Percentiles rank a stretch among this genome's conserved stretches.
Conservation (phyloP, 164 flowering plant genomes). For the Warburgia ugandensis region DNA sequence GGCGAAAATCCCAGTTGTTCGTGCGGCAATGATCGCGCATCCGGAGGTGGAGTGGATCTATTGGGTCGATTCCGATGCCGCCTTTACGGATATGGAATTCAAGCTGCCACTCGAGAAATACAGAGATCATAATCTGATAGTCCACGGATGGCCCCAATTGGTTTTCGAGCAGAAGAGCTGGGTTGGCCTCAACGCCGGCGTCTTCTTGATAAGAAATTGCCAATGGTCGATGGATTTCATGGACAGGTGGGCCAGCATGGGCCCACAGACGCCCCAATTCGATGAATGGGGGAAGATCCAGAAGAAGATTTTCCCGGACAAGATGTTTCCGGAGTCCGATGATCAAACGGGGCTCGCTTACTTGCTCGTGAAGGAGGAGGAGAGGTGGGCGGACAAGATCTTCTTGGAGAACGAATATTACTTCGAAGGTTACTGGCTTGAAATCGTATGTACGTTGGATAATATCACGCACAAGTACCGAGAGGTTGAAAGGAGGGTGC, state of each 20-base stretch:
- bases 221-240: constrained; percentile 96
- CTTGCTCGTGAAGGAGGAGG: constrained; percentile 39
- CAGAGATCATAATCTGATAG: constrained; percentile 49
- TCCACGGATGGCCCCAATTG: constrained; percentile 71
- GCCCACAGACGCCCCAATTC: constrained; percentile 63
- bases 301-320: constrained; percentile 41
- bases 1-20: constrained; percentile 76
- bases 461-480: constrained; percentile 35
- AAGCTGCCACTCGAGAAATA: constrained; percentile 63
- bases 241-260: constrained; percentile 80
- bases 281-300: constrained; percentile 54
- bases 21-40: constrained; percentile 91
- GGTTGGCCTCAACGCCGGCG: constrained; percentile 82
- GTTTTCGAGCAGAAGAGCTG: constrained; percentile 57
- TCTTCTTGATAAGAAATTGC: constrained; percentile 83
- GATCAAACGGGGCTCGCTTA: constrained; percentile 84
- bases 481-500: constrained; percentile 38
- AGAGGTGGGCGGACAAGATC: constrained; percentile 54
- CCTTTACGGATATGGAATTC: constrained; percentile 92
- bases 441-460: constrained; percentile 39
- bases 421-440: constrained; percentile 84
- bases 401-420: constrained; percentile 65
- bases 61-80: constrained; percentile 99
- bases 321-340: constrained; percentile 64
- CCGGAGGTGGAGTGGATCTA: constrained; percentile 99